A percentile compares a stretch with the other conserved stretches of the same genome.
phyloP scores from a whole-genome alignment of 108 stramenopile genomes.

The Aureococcus anophagefferens region DNA sequence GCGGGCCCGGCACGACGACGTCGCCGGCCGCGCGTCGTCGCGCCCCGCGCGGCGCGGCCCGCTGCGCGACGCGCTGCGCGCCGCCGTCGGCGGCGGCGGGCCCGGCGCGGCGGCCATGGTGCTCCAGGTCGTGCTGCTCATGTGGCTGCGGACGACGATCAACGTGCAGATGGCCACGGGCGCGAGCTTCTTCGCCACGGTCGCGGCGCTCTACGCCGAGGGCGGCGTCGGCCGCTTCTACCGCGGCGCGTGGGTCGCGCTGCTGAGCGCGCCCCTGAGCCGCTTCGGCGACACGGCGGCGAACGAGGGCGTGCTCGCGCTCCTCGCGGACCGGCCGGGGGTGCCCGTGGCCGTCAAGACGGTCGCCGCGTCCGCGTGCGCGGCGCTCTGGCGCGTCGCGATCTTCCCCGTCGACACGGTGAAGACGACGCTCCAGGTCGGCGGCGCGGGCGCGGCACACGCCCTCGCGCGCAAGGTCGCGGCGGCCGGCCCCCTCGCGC shows the following conservation, averaged over 20 bases:
- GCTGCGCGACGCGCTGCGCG: no score
- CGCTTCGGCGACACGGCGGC: slow-evolving; percentile 98
- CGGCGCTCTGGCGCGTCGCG: slow-evolving; percentile 84
- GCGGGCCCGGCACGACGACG: no score
- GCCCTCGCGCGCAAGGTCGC: slow-evolving; percentile 76
- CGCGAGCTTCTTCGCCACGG: slow-evolving; percentile 70
- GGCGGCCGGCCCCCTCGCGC: slow-evolving; percentile 62
- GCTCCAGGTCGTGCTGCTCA: slow-evolving; percentile 74
- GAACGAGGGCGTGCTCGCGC: slow-evolving; percentile 81
- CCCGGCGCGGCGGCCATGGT: slow-evolving; percentile 76
- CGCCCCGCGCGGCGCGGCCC: no score
- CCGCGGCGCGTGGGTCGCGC: slow-evolving; percentile 78
- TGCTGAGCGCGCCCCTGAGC: slow-evolving; percentile 78
- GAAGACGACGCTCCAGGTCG: slow-evolving; percentile 91
- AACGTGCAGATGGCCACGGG: slow-evolving; percentile 70
- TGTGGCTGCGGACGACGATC: slow-evolving; percentile 95
- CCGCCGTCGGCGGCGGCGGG: slow-evolving; percentile 70
- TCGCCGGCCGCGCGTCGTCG: no score
- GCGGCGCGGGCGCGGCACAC: slow-evolving; percentile 60
- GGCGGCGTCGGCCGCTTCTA: slow-evolving; percentile 94
- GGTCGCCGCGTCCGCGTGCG: slow-evolving; percentile 61
- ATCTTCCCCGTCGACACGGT: slow-evolving; percentile 81
- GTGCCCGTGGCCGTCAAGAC: slow-evolving; percentile 82
- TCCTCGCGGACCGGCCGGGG: slow-evolving; percentile 47
- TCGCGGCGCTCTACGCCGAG: slow-evolving; percentile 81